phyloP scores from a whole-genome alignment of 2,329 filamentous ascomycete genomes.

The Aspergillus sp. region DNA sequence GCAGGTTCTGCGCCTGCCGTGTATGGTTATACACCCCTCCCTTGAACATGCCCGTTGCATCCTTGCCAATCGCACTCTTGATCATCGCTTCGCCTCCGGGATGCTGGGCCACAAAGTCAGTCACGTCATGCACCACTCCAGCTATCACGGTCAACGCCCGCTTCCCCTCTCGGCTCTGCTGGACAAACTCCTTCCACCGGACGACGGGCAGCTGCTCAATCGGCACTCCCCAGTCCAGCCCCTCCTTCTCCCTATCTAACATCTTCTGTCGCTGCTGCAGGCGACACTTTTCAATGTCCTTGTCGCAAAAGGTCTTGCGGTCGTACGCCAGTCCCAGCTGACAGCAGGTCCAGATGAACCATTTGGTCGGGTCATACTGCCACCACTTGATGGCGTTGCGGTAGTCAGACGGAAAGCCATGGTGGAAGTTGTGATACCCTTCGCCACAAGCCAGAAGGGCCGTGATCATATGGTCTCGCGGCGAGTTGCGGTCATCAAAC shows the following conservation, averaged over 20 bases:
- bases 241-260: constrained; percentile 73
- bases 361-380: constrained; percentile 84
- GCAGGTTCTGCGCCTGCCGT: constrained; percentile 76
- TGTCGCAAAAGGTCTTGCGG: neutral
- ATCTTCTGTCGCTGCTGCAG: constrained; percentile 54
- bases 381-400: constrained; percentile 81
- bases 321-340: neutral
- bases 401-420: constrained; percentile 59
- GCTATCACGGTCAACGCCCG: neutral
- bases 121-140: neutral
- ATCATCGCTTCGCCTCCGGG: neutral
- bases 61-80: neutral
- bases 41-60: neutral
- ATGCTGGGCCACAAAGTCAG: neutral
- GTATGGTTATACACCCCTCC: constrained; percentile 35
- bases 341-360: constrained; percentile 61
- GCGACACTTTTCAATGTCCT: constrained; percentile 1
- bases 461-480: neutral
- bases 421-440: constrained; percentile 1
- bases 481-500: neutral
- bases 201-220: neutral
- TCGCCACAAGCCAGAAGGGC: neutral
- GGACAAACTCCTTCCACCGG: neutral
- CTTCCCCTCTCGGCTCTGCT: constrained; percentile 20
- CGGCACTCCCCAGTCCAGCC: constrained; percentile 44